phyloP scores from a whole-genome alignment of 225 moss, liverwort and hornwort genomes.

The Sphagnum contortum region DNA sequence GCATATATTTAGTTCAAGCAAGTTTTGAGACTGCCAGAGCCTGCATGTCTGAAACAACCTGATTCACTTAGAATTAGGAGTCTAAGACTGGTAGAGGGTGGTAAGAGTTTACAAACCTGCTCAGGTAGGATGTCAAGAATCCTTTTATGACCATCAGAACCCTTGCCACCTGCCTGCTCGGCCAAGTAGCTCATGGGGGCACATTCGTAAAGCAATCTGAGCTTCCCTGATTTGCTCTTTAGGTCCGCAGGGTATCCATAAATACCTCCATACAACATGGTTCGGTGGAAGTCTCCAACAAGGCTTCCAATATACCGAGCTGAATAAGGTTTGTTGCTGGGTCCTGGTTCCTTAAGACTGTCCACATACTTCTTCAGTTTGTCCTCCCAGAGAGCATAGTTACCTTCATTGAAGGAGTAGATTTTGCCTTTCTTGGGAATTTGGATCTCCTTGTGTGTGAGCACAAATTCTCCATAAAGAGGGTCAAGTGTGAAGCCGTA shows the following conservation, averaged over 20 bases:
- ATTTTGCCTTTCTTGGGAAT: constrained; percentile 74
- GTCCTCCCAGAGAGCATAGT: constrained; percentile 81
- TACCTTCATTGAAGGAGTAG: constrained; percentile 87
- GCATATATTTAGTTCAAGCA: too few relatives aligned
- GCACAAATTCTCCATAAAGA: constrained; percentile 77
- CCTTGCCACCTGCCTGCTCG: constrained; percentile 90
- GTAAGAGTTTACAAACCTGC: constrained; percentile 22
- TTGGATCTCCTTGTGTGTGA: constrained; percentile 62
- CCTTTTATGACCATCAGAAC: constrained; percentile 60
- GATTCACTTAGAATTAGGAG: too few relatives aligned
- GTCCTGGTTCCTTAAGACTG: constrained; percentile 60
- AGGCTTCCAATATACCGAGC: constrained; percentile 89
- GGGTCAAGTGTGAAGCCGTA: constrained; percentile 88
- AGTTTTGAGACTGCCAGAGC: too few relatives aligned
- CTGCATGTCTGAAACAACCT: too few relatives aligned
- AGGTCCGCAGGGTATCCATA: constrained; percentile 77
- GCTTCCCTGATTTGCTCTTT: constrained; percentile 69
- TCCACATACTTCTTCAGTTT: constrained; percentile 81
- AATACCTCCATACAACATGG: constrained; percentile 86
- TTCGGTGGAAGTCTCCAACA: constrained; percentile 85
- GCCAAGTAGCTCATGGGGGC: constrained; percentile 98
- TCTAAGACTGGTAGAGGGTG: too few relatives aligned
- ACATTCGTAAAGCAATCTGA: constrained; percentile 83
- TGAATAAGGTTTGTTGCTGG: constrained; percentile 65
- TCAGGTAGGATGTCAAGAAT: constrained; percentile 68